Evolutionary conservation across 2,329 filamentous ascomycete species (phyloP).

Genomic region (Colletotrichum sp.): DNA sequence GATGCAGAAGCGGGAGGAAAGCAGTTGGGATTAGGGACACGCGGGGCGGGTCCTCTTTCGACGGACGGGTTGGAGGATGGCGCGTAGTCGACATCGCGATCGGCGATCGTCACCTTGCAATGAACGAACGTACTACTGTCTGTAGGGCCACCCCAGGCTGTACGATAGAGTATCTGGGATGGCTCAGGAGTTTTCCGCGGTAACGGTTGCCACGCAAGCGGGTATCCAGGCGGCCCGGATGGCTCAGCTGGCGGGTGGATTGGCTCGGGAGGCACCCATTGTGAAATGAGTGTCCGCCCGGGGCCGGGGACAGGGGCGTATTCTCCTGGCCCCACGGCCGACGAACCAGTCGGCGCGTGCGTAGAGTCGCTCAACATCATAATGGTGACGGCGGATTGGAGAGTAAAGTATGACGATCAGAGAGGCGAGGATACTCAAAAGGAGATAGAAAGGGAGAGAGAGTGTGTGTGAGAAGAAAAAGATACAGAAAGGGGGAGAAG

Average conservation of each 20-base stretch:
- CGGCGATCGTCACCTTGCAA: not conserved
- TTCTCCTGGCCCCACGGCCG: not conserved
- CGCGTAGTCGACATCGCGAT: not conserved
- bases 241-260: not conserved
- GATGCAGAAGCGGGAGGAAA: not conserved
- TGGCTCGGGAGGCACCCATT: not conserved
- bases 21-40: not conserved
- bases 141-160: not conserved
- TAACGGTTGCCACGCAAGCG: not conserved
- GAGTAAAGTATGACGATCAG: not conserved
- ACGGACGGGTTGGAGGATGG: not conserved
- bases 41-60: not conserved
- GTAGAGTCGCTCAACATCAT: not conserved
- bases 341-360: not conserved
- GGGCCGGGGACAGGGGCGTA: not conserved
- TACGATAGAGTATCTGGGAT: not conserved
- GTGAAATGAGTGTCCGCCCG: not conserved
- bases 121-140: not conserved
- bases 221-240: not conserved
- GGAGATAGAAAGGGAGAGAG: not conserved
- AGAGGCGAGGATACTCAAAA: not conserved
- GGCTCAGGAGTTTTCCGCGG: not conserved
- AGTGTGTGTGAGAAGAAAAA: not conserved
- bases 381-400: not conserved
- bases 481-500: not conserved